These are phyloP conservation scores for Gossypium rotundifolium DNA, from an alignment of 345 rosid genomes.

Conservation along the genomic window DNA sequence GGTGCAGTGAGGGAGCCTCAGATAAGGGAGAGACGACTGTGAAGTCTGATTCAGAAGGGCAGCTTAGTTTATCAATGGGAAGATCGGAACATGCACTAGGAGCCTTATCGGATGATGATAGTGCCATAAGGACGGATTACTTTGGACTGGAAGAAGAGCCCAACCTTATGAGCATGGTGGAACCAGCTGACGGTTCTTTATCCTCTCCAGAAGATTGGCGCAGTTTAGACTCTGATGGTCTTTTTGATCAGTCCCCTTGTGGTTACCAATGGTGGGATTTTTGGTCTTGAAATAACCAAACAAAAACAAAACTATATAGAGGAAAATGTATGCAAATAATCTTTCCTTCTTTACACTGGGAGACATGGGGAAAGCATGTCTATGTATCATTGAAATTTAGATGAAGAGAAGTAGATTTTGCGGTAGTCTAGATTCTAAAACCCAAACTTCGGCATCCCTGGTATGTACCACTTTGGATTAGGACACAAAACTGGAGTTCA, in stretches of 20 bases:
- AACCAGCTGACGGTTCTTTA: slow-evolving; percentile 50
- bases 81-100: slow-evolving; percentile 29
- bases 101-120: slow-evolving; percentile 35
- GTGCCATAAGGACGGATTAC: slow-evolving; percentile 47
- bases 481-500: not conserved
- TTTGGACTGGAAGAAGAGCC: slow-evolving; percentile 59
- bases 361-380: not conserved
- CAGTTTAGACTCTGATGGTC: slow-evolving; percentile 45
- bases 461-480: slow-evolving; percentile 1
- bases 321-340: slow-evolving; percentile 17
- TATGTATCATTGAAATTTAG: slow-evolving; percentile 4
- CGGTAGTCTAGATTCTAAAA: not conserved
- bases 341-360: not conserved
- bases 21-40: slow-evolving; percentile 29
- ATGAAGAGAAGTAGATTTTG: not conserved
- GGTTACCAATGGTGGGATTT: slow-evolving; percentile 70
- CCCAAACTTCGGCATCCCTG: not conserved
- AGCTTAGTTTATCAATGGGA: slow-evolving; percentile 23
- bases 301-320: not conserved
- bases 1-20: slow-evolving; percentile 40
- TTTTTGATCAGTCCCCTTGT: slow-evolving; percentile 46
- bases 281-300: slow-evolving; percentile 41
- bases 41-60: slow-evolving; percentile 31
- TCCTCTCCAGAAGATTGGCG: slow-evolving; percentile 75
- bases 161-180: slow-evolving; percentile 45